Percentiles rank a stretch among this genome's conserved stretches.
Conservation (phyloP, 2,329 filamentous ascomycete genomes). For the Pyrenochaeta sp. region DNA sequence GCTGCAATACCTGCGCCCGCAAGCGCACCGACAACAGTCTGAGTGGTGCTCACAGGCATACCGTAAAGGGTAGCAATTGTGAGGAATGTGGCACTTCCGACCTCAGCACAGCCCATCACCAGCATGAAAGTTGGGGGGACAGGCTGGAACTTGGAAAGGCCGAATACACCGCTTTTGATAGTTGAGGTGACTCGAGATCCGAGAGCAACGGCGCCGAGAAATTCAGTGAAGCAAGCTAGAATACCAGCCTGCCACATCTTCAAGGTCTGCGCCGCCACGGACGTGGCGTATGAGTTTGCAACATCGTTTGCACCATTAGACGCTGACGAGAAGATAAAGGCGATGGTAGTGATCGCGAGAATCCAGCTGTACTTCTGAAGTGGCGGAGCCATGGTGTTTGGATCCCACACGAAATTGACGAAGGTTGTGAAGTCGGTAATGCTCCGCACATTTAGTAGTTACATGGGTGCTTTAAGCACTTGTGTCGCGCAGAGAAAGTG, state of each 20-base stretch:
- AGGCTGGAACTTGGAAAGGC: slow-evolving; percentile 54
- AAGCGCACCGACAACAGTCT: slow-evolving; percentile 67
- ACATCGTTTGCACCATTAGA: slow-evolving; percentile 60
- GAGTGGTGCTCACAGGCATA: slow-evolving; percentile 68
- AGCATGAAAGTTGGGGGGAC: slow-evolving; percentile 63
- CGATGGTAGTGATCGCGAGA: slow-evolving; percentile 46
- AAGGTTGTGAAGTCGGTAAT: too few relatives aligned
- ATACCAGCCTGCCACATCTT: slow-evolving; percentile 61
- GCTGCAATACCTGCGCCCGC: slow-evolving; percentile 65
- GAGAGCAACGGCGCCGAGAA: slow-evolving; percentile 60
- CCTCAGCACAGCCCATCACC: slow-evolving; percentile 64
- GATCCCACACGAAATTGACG: too few relatives aligned
- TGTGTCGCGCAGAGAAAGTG: too few relatives aligned
- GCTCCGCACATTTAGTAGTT: too few relatives aligned
- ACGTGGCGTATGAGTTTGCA: slow-evolving; percentile 61
- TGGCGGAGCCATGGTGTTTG: not conserved
- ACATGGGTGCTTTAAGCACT: too few relatives aligned
- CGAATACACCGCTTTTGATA: slow-evolving; percentile 67
- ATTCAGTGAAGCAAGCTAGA: slow-evolving; percentile 59
- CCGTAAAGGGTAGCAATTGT: slow-evolving; percentile 62
- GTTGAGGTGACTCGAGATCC: slow-evolving; percentile 65
- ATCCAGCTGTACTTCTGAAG: slow-evolving; percentile 27
- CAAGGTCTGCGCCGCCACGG: slow-evolving; percentile 59
- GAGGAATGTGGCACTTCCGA: slow-evolving; percentile 62
- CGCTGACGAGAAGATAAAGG: slow-evolving; percentile 46